Conservation (phyloP, 75 land plant species). For the Pinus tabuliformis region DNA sequence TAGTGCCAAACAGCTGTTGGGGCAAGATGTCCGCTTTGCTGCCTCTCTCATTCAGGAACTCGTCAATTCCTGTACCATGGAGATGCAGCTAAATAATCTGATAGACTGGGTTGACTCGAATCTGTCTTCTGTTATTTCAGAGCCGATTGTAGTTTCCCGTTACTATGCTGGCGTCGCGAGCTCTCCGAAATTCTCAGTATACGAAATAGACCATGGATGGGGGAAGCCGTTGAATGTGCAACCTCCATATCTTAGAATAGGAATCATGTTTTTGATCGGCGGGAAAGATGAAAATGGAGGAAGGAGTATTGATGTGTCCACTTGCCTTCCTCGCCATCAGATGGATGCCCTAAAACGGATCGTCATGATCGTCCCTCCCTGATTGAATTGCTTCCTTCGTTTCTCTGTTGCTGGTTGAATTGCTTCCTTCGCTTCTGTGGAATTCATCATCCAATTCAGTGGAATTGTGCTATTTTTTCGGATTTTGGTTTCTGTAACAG, state of each 20-base stretch:
- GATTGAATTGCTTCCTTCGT: no score
- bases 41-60: slow-evolving; percentile 1
- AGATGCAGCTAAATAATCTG: slow-evolving; percentile 10
- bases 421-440: no score
- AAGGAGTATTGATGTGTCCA: slow-evolving; percentile 36
- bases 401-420: no score
- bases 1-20: slow-evolving; percentile 3
- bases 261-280: slow-evolving; percentile 21
- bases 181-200: slow-evolving; percentile 37
- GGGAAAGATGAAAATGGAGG: slow-evolving; percentile 9
- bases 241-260: slow-evolving; percentile 9
- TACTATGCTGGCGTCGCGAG: slow-evolving; percentile 12
- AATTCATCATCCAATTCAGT: no score
- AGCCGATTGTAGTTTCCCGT: no score
- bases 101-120: slow-evolving; percentile 8
- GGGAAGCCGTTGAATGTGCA: slow-evolving; percentile 36
- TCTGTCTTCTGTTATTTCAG: not conserved
- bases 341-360: slow-evolving; percentile 21
- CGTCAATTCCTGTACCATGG: slow-evolving; percentile 11
- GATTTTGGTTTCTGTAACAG: no score
- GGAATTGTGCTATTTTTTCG: no score
- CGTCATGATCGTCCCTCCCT: no score
- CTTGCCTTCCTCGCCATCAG: slow-evolving; percentile 20
- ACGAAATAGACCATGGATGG: slow-evolving; percentile 46
- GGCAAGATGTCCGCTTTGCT: slow-evolving; percentile 1